Percentiles rank a stretch among this genome's conserved stretches.
phyloP scores from a whole-genome alignment of 768 basidiomycete species.

The Gloeophyllum trabeum region DNA sequence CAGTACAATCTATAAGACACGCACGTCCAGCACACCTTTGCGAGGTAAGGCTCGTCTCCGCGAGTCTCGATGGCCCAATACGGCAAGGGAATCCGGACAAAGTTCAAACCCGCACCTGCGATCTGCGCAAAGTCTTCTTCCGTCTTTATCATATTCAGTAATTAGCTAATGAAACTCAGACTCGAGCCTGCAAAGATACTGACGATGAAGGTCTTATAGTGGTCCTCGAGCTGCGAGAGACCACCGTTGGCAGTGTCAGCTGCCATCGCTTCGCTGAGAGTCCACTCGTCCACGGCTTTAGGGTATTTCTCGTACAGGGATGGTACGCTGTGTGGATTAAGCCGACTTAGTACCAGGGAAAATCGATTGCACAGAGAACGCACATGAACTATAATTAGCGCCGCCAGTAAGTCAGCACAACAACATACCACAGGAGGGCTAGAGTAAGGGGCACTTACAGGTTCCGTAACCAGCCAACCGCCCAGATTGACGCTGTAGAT shows the following conservation, averaged over 20 bases:
- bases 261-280: constrained; percentile 58
- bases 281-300: constrained; percentile 72
- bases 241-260: constrained; percentile 61
- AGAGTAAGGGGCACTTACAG: constrained; percentile 38
- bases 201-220: constrained; percentile 93
- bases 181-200: constrained; percentile 11
- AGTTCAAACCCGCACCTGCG: constrained; percentile 90
- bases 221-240: constrained; percentile 61
- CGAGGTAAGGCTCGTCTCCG: constrained; percentile 71
- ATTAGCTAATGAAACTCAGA: not conserved
- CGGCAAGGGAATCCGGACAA: constrained; percentile 79
- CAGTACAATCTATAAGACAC: not conserved
- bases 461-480: constrained; percentile 89
- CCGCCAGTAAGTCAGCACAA: too few species aligned
- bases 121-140: constrained; percentile 92
- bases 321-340: constrained; percentile 40
- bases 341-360: constrained; percentile 16
- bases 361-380: constrained; percentile 17
- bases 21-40: constrained; percentile 66
- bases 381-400: constrained; percentile 69
- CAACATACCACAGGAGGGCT: constrained; percentile 2
- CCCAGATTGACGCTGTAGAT: constrained; percentile 81
- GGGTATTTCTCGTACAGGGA: constrained; percentile 65
- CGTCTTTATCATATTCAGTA: constrained; percentile 38
- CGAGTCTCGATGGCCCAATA: constrained; percentile 90